phyloP scores from a whole-genome alignment of 78 protist genomes.

The Isochrysis galbana region DNA sequence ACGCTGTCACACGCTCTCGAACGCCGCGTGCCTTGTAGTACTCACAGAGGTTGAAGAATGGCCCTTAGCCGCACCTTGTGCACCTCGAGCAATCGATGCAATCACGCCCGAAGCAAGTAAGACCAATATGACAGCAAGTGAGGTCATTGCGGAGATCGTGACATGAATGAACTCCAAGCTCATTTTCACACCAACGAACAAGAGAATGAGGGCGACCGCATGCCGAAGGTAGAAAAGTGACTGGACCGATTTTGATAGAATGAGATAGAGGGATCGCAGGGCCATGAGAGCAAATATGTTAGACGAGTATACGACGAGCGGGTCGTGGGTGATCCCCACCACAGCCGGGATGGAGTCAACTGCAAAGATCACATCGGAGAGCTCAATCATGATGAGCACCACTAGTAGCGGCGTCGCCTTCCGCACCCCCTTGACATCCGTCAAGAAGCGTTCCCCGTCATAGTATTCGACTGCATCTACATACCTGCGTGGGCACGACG shows the following conservation, averaged over 20 bases:
- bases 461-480: background rate
- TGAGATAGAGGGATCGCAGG: conserved; percentile 6
- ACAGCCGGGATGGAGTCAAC: conserved; percentile 26
- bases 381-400: conserved; percentile 7
- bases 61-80: too few species aligned
- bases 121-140: background rate
- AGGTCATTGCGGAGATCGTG: background rate
- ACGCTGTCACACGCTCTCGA: too few species aligned
- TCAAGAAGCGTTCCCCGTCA: background rate
- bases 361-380: conserved; percentile 11
- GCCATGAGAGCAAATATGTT: background rate
- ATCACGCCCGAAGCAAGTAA: background rate
- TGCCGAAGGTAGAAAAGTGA: background rate
- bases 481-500: background rate
- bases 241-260: background rate
- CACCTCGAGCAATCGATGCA: too few species aligned
- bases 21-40: too few species aligned
- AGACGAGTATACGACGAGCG: conserved; percentile 12
- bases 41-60: too few species aligned
- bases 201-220: conserved; percentile 1
- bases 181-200: conserved; percentile 18
- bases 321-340: background rate
- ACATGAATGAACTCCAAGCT: background rate
- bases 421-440: background rate
- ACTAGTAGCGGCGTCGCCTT: conserved; percentile 24